Evolutionary conservation across 2,329 filamentous ascomycete genomes (phyloP).

Genomic region (Drechslerella stenobrocha): DNA sequence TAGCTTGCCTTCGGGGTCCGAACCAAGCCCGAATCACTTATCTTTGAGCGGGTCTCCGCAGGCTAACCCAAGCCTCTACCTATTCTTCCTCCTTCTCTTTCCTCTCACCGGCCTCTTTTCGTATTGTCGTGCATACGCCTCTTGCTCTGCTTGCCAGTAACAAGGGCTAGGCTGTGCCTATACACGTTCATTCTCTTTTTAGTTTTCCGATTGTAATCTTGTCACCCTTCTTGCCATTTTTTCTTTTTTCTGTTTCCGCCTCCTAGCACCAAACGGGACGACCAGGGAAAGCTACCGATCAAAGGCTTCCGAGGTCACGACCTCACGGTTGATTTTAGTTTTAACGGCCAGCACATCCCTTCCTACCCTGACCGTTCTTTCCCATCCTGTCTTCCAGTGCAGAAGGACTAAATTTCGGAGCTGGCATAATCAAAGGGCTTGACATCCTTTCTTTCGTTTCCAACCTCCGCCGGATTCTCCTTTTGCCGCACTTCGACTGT

Average conservation of each 20-base stretch:
- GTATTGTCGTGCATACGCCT: slow-evolving; percentile 53
- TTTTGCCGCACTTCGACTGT: slow-evolving; percentile 11
- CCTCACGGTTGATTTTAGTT: slow-evolving; percentile 53
- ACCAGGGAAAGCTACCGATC: slow-evolving; percentile 25
- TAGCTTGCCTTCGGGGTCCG: slow-evolving; percentile 17
- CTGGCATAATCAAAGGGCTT: slow-evolving; percentile 41
- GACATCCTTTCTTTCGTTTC: slow-evolving; percentile 21
- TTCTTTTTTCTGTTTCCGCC: slow-evolving; percentile 59
- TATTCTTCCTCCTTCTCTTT: slow-evolving; percentile 43
- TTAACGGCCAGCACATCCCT: slow-evolving; percentile 50
- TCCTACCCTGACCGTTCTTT: slow-evolving; percentile 51
- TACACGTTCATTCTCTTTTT: slow-evolving; percentile 52
- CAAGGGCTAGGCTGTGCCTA: slow-evolving; percentile 55
- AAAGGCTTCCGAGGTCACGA: slow-evolving; percentile 46
- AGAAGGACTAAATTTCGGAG: no score
- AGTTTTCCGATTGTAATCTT: no score
- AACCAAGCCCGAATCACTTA: slow-evolving; percentile 38
- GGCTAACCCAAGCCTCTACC: slow-evolving; percentile 17
- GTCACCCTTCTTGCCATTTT: slow-evolving; percentile 54
- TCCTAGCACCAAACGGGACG: slow-evolving; percentile 7
- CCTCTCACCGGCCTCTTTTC: slow-evolving; percentile 54
- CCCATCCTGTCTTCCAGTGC: slow-evolving; percentile 24
- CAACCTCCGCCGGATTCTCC: slow-evolving; percentile 32
- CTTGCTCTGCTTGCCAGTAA: slow-evolving; percentile 7
- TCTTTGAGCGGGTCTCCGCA: slow-evolving; percentile 47